These are phyloP conservation scores for Fragaria iinumae DNA, from an alignment of 306 rosid species.

Conservation along the genomic window DNA sequence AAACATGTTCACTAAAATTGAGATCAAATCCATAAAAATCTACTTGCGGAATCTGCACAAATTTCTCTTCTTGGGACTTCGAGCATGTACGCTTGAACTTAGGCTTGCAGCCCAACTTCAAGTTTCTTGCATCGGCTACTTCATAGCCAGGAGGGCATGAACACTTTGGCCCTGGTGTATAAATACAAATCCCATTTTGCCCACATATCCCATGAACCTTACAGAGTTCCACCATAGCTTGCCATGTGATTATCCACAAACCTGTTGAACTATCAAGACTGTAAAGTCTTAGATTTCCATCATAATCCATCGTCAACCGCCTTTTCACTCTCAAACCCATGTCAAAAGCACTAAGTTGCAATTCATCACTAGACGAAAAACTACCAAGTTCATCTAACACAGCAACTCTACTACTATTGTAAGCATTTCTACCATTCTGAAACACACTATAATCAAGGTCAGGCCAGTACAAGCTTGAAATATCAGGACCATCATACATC, in stretches of 20 bases:
- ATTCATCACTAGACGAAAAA: constrained; percentile 19
- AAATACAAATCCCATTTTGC: constrained; percentile 17
- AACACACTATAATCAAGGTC: background rate
- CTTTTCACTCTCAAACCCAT: constrained; percentile 29
- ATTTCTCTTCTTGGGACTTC: constrained; percentile 1
- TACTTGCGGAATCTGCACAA: constrained; percentile 28
- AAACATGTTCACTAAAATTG: background rate
- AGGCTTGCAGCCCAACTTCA: constrained; percentile 42
- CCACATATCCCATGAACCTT: constrained; percentile 45
- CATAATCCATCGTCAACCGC: constrained; percentile 35
- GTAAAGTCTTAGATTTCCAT: constrained; percentile 46
- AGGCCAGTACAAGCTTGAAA: constrained; percentile 36
- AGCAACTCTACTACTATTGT: constrained; percentile 23
- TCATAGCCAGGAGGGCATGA: constrained; percentile 30
- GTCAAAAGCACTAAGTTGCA: constrained; percentile 23
- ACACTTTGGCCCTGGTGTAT: constrained; percentile 14
- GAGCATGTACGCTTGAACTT: constrained; percentile 20
- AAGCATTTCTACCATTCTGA: background rate
- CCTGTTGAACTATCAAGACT: constrained; percentile 22
- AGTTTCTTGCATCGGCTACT: constrained; percentile 7
- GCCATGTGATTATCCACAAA: constrained; percentile 50
- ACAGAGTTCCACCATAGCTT: constrained; percentile 39
- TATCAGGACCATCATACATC: constrained; percentile 26
- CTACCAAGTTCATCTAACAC: constrained; percentile 19
- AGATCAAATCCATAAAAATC: constrained; percentile 57